phyloP scores from a whole-genome alignment of 352 stramenopile genomes.

The Pythium insidiosum region DNA sequence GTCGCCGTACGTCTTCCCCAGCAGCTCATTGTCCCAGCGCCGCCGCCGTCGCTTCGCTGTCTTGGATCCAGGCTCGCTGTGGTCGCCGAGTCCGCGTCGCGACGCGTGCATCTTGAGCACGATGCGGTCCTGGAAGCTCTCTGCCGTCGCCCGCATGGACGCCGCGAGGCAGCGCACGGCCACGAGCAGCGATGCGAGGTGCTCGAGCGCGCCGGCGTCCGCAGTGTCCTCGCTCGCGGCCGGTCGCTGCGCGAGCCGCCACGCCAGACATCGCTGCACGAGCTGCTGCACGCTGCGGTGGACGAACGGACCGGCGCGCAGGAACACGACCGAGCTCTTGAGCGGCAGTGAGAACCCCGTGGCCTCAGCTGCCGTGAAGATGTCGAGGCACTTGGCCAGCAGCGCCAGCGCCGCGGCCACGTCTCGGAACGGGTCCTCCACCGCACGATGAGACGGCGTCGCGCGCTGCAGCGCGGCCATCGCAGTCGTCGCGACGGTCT shows the following conservation, averaged over 20 bases:
- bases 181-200: slow-evolving; percentile 42
- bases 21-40: slow-evolving; percentile 43
- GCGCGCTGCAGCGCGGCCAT: slow-evolving; percentile 37
- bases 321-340: slow-evolving; percentile 20
- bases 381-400: slow-evolving; percentile 26
- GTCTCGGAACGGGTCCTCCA: slow-evolving; percentile 25
- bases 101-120: slow-evolving; percentile 59
- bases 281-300: slow-evolving; percentile 5
- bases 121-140: slow-evolving; percentile 51
- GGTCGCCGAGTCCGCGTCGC: not conserved
- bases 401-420: slow-evolving; percentile 29
- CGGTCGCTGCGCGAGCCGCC: slow-evolving; percentile 3
- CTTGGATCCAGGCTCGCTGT: slow-evolving; percentile 2
- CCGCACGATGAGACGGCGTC: not conserved
- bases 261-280: slow-evolving; percentile 3
- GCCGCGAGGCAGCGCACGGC: slow-evolving; percentile 17
- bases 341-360: slow-evolving; percentile 42
- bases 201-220: slow-evolving; percentile 21
- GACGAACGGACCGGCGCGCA: slow-evolving; percentile 8
- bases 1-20: slow-evolving; percentile 46
- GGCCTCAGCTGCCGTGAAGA: slow-evolving; percentile 43
- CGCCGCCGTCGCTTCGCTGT: not conserved
- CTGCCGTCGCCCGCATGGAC: slow-evolving; percentile 30
- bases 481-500: slow-evolving; percentile 41
- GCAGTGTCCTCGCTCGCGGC: slow-evolving; percentile 3